Evolutionary conservation across 2,329 filamentous ascomycete genomes (phyloP).

Genomic region (Colletotrichum sp.): DNA sequence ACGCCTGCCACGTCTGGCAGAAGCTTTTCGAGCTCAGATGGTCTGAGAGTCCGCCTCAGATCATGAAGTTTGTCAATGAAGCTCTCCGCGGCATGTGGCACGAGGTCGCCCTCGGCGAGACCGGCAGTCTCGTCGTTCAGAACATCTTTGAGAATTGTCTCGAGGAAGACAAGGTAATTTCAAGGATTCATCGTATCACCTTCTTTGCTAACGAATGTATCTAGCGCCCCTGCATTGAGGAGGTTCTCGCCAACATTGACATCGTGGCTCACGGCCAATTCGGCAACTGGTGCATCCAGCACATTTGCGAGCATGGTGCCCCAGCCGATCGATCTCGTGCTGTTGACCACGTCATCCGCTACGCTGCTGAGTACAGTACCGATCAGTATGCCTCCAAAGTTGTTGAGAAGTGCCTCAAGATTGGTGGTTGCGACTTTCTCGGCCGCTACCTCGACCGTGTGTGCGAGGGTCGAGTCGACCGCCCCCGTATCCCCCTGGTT

Average conservation of each 20-base stretch:
- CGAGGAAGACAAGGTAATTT: constrained; percentile 91
- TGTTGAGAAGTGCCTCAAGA: constrained; percentile 98
- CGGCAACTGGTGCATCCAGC: constrained; percentile 99
- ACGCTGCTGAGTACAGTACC: constrained; percentile 96
- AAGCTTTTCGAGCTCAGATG: constrained; percentile 98
- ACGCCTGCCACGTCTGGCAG: constrained; percentile 99
- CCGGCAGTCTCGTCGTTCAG: constrained; percentile 95
- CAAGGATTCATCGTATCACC: too few species aligned
- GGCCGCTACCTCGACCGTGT: constrained; percentile 92
- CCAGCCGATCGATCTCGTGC: constrained; percentile 91
- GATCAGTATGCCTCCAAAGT: constrained; percentile 99
- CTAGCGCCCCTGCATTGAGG: constrained; percentile 96
- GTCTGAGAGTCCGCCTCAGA: constrained; percentile 92
- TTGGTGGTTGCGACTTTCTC: constrained; percentile 88
- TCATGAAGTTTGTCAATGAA: constrained; percentile 98
- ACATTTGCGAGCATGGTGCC: constrained; percentile 96
- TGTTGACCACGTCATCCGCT: constrained; percentile 93
- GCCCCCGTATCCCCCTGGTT: constrained; percentile 94
- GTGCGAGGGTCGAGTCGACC: constrained; percentile 87
- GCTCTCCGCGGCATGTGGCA: constrained; percentile 97
- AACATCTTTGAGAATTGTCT: constrained; percentile 99
- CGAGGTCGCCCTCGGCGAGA: constrained; percentile 95
- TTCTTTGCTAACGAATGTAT: constrained; percentile 21
- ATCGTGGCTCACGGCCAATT: constrained; percentile 97
- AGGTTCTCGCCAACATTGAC: constrained; percentile 93